A percentile compares a stretch with the other conserved stretches of the same genome.
These are phyloP conservation scores for Testicularia cyperi DNA, from an alignment of 1,284 basidiomycete genomes.

Conservation along the genomic window DNA sequence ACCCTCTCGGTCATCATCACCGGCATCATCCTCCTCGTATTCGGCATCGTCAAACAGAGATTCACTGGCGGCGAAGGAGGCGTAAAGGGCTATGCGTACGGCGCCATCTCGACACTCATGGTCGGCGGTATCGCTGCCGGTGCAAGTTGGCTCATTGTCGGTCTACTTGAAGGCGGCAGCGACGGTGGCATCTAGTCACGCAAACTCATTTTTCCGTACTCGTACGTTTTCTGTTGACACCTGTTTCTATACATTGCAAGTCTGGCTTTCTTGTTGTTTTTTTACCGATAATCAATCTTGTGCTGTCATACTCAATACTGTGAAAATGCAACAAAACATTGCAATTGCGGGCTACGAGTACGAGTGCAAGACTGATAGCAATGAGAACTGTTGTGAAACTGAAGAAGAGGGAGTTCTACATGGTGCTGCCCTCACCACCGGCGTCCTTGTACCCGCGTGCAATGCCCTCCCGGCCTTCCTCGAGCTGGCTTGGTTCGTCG, in stretches of 20 bases:
- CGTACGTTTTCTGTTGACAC: neutral
- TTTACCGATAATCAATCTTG: slow-evolving; percentile 1
- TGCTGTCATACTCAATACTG: no score
- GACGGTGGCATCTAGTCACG: slow-evolving; percentile 11
- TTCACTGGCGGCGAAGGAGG: slow-evolving; percentile 44
- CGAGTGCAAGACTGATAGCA: no score
- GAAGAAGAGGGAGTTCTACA: slow-evolving; percentile 6
- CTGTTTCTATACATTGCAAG: neutral
- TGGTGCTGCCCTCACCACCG: slow-evolving; percentile 32
- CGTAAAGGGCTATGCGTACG: slow-evolving; percentile 67
- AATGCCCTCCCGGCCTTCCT: slow-evolving; percentile 85
- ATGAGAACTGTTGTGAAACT: no score
- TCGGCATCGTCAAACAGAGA: slow-evolving; percentile 51
- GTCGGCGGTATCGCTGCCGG: slow-evolving; percentile 88
- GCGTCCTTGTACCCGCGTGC: slow-evolving; percentile 75
- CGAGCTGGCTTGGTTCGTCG: slow-evolving; percentile 77
- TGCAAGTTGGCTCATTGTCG: slow-evolving; percentile 83
- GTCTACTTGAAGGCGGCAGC: slow-evolving; percentile 67
- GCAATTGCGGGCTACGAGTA: no score
- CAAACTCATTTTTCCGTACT: neutral
- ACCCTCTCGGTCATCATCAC: slow-evolving; percentile 45
- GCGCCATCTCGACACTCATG: slow-evolving; percentile 81
- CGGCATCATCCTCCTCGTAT: slow-evolving; percentile 45
- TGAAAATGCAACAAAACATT: no score
- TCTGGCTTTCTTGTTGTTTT: neutral